A percentile compares a stretch with the other conserved stretches of the same genome.
phyloP scores from a whole-genome alignment of 306 rosid species.

The Cucurbita maxima region DNA sequence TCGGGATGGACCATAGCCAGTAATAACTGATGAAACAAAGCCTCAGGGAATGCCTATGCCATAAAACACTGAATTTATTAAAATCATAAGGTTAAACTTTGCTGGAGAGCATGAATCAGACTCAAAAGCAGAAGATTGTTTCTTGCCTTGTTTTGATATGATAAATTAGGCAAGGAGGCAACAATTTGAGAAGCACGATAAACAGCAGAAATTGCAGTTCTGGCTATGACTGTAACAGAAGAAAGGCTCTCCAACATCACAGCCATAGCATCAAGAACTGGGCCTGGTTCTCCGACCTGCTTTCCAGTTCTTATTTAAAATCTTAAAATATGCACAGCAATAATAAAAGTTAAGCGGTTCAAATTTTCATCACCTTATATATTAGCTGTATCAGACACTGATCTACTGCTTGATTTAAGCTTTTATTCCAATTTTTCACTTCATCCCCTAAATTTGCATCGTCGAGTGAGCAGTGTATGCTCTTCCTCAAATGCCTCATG shows the following conservation, averaged over 20 bases:
- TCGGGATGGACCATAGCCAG: constrained; percentile 87
- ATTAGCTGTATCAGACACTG: constrained; percentile 67
- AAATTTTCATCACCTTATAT: constrained; percentile 43
- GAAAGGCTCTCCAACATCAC: constrained; percentile 75
- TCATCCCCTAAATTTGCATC: constrained; percentile 38
- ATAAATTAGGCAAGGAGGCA: constrained; percentile 57
- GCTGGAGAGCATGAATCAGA: constrained; percentile 8
- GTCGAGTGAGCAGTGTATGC: constrained; percentile 58
- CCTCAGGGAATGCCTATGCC: constrained; percentile 79
- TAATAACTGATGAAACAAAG: constrained; percentile 82
- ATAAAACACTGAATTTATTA: constrained; percentile 18
- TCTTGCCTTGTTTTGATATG: constrained; percentile 75
- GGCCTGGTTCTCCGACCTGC: constrained; percentile 87
- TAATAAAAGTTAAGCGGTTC: neutral
- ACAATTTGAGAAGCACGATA: constrained; percentile 72
- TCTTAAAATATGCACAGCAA: constrained; percentile 2
- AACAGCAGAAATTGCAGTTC: constrained; percentile 60
- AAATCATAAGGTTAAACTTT: constrained; percentile 11
- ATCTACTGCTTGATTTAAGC: constrained; percentile 60
- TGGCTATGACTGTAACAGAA: constrained; percentile 39
- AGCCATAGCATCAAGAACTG: constrained; percentile 78
- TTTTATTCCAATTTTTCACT: constrained; percentile 46
- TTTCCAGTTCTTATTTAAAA: constrained; percentile 10
- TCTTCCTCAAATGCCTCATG: constrained; percentile 77
- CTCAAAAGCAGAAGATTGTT: constrained; percentile 5